phyloP scores from a whole-genome alignment of 2,329 filamentous ascomycete genomes.

The Aspergillus sp. region DNA sequence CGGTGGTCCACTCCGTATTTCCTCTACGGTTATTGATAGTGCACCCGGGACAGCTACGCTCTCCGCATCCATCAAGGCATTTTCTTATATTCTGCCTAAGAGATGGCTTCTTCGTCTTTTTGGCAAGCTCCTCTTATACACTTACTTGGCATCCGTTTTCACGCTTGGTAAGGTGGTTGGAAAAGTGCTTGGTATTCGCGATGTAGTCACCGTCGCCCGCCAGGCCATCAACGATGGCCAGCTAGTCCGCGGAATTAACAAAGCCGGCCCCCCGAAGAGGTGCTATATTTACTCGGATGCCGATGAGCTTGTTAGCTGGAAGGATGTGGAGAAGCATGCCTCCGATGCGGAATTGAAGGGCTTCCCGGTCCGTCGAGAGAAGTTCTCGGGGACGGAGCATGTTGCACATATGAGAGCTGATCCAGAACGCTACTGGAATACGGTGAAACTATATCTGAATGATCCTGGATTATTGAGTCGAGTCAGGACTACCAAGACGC shows the following conservation, averaged over 20 bases:
- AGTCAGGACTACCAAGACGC: background rate
- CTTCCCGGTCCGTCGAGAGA: slow-evolving; percentile 35
- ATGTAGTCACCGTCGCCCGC: slow-evolving; percentile 29
- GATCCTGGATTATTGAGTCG: background rate
- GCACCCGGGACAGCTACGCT: slow-evolving; percentile 41
- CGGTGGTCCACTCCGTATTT: slow-evolving; percentile 37
- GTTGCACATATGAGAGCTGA: slow-evolving; percentile 41
- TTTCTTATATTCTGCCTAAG: slow-evolving; percentile 37
- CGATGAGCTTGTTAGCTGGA: slow-evolving; percentile 37
- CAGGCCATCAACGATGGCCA: slow-evolving; percentile 31
- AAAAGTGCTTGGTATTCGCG: slow-evolving; percentile 17
- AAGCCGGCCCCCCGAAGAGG: slow-evolving; percentile 17
- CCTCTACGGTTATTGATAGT: slow-evolving; percentile 47
- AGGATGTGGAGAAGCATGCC: slow-evolving; percentile 40
- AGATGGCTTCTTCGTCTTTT: slow-evolving; percentile 32
- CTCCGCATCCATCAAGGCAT: slow-evolving; percentile 27
- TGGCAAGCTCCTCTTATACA: slow-evolving; percentile 25
- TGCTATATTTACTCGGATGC: slow-evolving; percentile 43
- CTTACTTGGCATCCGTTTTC: slow-evolving; percentile 16
- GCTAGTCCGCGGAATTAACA: slow-evolving; percentile 17
- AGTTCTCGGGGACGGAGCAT: slow-evolving; percentile 39
- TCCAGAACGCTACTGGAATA: slow-evolving; percentile 40
- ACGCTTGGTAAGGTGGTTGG: slow-evolving; percentile 19
- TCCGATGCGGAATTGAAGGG: slow-evolving; percentile 30
- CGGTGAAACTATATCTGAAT: slow-evolving; percentile 29